Evolutionary conservation across 1,139 yeast genomes (phyloP).

Genomic region (Hyphopichia khmerensis): DNA sequence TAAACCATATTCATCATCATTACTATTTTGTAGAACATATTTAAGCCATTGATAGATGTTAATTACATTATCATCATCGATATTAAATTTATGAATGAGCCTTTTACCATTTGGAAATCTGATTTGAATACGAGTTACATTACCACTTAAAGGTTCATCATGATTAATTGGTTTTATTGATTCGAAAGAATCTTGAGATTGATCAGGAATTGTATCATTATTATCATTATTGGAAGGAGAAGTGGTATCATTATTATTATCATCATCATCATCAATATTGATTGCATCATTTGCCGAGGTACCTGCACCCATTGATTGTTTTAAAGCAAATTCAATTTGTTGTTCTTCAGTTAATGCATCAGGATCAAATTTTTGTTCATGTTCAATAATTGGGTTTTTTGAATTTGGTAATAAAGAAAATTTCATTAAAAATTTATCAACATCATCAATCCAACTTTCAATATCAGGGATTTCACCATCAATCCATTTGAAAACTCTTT

Average conservation of each 20-base stretch:
- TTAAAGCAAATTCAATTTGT: conserved; percentile 76
- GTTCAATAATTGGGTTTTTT: conserved; percentile 66
- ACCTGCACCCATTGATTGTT: conserved; percentile 54
- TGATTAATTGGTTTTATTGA: conserved; percentile 49
- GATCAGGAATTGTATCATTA: conserved; percentile 4
- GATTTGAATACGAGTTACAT: conserved; percentile 78
- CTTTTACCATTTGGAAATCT: conserved; percentile 86
- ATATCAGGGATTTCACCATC: conserved; percentile 59
- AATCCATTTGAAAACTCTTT: conserved; percentile 71
- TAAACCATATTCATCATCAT: conserved; percentile 46
- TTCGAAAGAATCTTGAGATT: conserved; percentile 33
- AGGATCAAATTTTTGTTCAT: conserved; percentile 55
- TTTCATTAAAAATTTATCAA: conserved; percentile 56
- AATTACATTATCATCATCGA: conserved; percentile 51
- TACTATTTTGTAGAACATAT: conserved; percentile 56
- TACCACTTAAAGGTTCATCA: conserved; percentile 52
- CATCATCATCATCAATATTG: conserved; percentile 21
- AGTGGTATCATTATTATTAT: conserved; percentile 6
- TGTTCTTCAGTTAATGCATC: conserved; percentile 76
- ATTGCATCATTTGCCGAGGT: conserved; percentile 27
- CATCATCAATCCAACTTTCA: conserved; percentile 58
- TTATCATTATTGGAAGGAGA: conserved; percentile 17
- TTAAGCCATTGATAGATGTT: conserved; percentile 44
- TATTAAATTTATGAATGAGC: conserved; percentile 67
- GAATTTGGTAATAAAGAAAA: conserved; percentile 67